Conservation (phyloP, 2,329 filamentous ascomycete genomes). For the Colletotrichum simmondsii region DNA sequence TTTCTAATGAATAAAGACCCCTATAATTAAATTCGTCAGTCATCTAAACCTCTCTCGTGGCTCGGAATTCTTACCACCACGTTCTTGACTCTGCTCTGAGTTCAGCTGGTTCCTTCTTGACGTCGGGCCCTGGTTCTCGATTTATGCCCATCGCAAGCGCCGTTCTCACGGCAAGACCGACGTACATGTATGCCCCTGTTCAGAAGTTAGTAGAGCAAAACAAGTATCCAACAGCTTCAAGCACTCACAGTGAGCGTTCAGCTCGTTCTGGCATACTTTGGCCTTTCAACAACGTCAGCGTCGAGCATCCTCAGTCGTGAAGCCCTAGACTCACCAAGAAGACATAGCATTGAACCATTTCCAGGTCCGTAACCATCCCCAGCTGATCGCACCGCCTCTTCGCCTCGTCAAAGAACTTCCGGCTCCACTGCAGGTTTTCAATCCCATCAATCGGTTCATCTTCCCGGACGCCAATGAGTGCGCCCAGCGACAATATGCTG, state of each 20-base stretch:
- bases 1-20: slow-evolving; percentile 56
- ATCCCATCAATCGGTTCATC: slow-evolving; percentile 54
- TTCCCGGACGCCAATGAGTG: slow-evolving; percentile 55
- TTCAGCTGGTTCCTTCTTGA: slow-evolving; percentile 46
- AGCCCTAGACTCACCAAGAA: slow-evolving; percentile 47
- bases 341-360: slow-evolving; percentile 59
- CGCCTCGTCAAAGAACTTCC: slow-evolving; percentile 56
- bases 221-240: too few relatives aligned
- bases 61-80: slow-evolving; percentile 51
- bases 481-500: slow-evolving; percentile 57
- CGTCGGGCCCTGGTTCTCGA: slow-evolving; percentile 45
- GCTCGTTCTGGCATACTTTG: slow-evolving; percentile 60
- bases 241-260: slow-evolving; percentile 56
- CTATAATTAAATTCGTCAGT: slow-evolving; percentile 37
- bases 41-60: rapidly evolving
- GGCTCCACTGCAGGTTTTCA: slow-evolving; percentile 56
- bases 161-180: slow-evolving; percentile 58
- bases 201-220: not conserved
- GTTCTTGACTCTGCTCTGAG: slow-evolving; percentile 52
- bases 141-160: slow-evolving; percentile 60
- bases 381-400: slow-evolving; percentile 49
- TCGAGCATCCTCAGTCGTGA: not conserved
- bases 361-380: slow-evolving; percentile 56
- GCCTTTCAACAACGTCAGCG: slow-evolving; percentile 37
- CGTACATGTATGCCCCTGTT: slow-evolving; percentile 56